Evolutionary conservation across 345 rosid genomes (phyloP).

Genomic region (Mercurialis annua): DNA sequence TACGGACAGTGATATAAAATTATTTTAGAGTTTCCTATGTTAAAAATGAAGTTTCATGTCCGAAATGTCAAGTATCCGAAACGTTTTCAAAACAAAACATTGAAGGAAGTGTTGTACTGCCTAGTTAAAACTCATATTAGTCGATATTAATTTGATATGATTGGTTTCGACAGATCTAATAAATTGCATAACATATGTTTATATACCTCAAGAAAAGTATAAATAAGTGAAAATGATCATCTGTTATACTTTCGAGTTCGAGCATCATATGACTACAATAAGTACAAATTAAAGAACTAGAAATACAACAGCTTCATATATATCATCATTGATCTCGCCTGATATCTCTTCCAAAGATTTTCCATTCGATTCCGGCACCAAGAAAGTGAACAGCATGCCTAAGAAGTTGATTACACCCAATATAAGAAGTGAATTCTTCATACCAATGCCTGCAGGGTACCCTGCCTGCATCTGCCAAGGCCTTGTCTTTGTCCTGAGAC

Average conservation of each 20-base stretch:
- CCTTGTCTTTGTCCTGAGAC: constrained; percentile 66
- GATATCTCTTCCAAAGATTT: constrained; percentile 82
- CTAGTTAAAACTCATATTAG: too few species aligned
- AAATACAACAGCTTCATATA: neutral
- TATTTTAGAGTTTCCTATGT: too few species aligned
- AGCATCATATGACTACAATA: neutral
- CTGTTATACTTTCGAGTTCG: neutral
- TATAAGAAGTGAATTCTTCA: constrained; percentile 62
- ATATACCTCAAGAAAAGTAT: too few species aligned
- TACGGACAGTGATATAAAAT: too few species aligned
- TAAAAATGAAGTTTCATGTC: too few species aligned
- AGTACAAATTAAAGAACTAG: neutral
- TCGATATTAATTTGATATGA: too few species aligned
- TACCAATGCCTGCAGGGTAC: constrained; percentile 84
- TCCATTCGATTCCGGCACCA: constrained; percentile 89
- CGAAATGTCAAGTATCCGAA: too few species aligned
- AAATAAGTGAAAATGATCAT: too few species aligned
- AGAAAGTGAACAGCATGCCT: constrained; percentile 65
- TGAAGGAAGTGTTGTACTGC: too few species aligned
- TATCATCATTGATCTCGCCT: constrained; percentile 54
- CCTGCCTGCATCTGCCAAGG: constrained; percentile 81
- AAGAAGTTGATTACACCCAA: constrained; percentile 58
- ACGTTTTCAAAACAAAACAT: too few species aligned
- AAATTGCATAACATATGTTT: too few species aligned
- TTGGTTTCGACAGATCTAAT: too few species aligned